These are phyloP conservation scores for Metarhizium humberi DNA, from an alignment of 2,329 filamentous ascomycete species.

Conservation along the genomic window DNA sequence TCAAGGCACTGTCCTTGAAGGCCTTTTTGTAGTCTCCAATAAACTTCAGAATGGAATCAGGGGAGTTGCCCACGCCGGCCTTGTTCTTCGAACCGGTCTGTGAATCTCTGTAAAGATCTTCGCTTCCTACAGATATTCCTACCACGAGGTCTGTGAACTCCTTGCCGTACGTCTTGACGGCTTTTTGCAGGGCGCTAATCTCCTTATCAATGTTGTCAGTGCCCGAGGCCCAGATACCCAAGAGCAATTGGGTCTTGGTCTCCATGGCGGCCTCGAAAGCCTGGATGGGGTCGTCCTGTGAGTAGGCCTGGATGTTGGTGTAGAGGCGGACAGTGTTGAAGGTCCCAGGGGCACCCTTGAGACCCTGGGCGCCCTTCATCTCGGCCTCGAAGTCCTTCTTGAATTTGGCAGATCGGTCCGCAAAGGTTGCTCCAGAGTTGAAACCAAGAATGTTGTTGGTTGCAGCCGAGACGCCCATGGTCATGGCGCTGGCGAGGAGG, in stretches of 20 bases:
- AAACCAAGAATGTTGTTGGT: conserved; percentile 41
- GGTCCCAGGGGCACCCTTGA: conserved; percentile 34
- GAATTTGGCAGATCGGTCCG: conserved; percentile 42
- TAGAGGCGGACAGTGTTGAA: conserved; percentile 56
- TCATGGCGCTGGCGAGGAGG: conserved; percentile 29
- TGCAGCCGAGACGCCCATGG: conserved; percentile 27
- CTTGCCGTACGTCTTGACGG: conserved; percentile 42
- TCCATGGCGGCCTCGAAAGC: conserved; percentile 65
- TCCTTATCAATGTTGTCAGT: conserved; percentile 47
- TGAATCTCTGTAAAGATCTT: conserved; percentile 56
- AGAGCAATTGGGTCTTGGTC: conserved; percentile 51
- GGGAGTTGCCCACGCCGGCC: conserved; percentile 49
- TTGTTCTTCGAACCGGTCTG: conserved; percentile 54
- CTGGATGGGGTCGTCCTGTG: conserved; percentile 67
- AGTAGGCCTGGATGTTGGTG: conserved; percentile 56
- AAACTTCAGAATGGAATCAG: conserved; percentile 52
- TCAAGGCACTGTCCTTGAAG: conserved; percentile 36
- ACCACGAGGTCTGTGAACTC: conserved; percentile 48
- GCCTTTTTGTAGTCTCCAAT: conserved; percentile 54
- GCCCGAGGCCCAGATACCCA: conserved; percentile 55
- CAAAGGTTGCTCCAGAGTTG: conserved; percentile 39
- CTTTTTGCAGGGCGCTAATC: conserved; percentile 49
- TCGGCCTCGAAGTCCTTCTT: conserved; percentile 38
- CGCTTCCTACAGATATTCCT: conserved; percentile 56
- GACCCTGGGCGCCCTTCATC: conserved; percentile 30